Evolutionary conservation across 139 green algal species (phyloP).

Genomic region (Zygnema cylindricum): DNA sequence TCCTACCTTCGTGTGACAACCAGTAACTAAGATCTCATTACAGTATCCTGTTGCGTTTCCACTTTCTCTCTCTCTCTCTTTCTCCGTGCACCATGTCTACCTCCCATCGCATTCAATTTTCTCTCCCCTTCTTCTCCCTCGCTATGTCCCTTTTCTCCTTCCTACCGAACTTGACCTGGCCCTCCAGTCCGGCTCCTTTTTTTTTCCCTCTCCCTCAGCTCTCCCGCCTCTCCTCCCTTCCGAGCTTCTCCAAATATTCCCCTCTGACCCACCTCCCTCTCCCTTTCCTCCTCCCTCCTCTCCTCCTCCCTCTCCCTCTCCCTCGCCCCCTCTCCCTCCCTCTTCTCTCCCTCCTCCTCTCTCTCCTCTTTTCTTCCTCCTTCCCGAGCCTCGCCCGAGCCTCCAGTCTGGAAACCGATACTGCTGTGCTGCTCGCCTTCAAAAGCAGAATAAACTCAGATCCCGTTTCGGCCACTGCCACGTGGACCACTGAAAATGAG

Average conservation of each 20-base stretch:
- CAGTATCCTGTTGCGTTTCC: constrained; percentile 11
- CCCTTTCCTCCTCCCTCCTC: background rate
- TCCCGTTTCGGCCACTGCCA: background rate
- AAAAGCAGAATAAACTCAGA: background rate
- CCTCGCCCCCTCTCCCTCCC: background rate
- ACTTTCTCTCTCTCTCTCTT: background rate
- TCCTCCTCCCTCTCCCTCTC: background rate
- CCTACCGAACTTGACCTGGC: no score
- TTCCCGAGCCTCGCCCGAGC: background rate
- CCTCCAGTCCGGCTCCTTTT: no score
- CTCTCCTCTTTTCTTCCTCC: background rate
- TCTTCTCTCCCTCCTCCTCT: background rate
- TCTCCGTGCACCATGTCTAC: background rate
- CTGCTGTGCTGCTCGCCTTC: background rate
- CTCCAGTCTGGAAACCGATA: background rate
- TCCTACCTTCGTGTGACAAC: no score
- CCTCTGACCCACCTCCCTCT: background rate
- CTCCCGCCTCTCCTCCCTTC: background rate
- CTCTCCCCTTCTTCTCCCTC: background rate
- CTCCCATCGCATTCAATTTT: background rate
- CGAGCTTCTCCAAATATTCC: no score
- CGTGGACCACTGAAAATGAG: background rate
- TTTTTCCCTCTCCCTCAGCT: background rate
- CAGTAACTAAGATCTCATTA: constrained; percentile 9
- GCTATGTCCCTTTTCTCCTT: no score